Evolutionary conservation across 257 asterid species (phyloP).

Genomic region (Avicennia marina): DNA sequence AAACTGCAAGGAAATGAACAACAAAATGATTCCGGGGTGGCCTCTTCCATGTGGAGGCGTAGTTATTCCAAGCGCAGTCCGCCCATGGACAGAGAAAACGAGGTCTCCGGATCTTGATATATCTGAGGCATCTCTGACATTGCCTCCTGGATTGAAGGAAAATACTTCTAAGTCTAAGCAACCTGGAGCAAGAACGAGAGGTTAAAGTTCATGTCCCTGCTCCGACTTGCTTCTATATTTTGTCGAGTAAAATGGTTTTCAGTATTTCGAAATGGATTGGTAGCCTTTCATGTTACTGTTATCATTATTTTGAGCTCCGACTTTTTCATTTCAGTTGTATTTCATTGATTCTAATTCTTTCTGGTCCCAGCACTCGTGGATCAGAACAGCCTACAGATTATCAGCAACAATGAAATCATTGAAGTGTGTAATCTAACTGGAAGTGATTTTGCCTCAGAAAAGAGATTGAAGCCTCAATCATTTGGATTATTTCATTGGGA

Average conservation of each 20-base stretch:
- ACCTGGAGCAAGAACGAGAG: neutral
- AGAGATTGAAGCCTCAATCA: neutral
- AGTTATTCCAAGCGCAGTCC: neutral
- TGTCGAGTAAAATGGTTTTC: too few relatives aligned
- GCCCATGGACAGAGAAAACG: neutral
- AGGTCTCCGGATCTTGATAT: neutral
- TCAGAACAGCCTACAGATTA: too few relatives aligned
- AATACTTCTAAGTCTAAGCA: conserved; percentile 44
- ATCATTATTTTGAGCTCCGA: neutral
- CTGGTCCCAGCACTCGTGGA: too few relatives aligned
- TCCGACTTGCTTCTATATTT: too few relatives aligned
- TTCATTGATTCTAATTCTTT: too few relatives aligned
- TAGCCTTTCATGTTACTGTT: neutral
- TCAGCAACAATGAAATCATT: neutral
- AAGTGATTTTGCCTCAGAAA: neutral
- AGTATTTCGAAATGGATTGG: too few relatives aligned
- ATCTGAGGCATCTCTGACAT: conserved; percentile 41
- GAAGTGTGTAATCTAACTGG: neutral
- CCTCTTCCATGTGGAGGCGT: neutral
- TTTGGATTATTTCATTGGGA: conserved; percentile 23
- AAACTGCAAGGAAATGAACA: neutral
- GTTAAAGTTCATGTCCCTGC: neutral
- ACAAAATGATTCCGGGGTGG: neutral
- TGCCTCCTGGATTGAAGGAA: conserved; percentile 48
- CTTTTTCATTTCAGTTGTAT: neutral